Conservation (phyloP, 1,139 yeast genomes). For the Nadsonia commutata region DNA sequence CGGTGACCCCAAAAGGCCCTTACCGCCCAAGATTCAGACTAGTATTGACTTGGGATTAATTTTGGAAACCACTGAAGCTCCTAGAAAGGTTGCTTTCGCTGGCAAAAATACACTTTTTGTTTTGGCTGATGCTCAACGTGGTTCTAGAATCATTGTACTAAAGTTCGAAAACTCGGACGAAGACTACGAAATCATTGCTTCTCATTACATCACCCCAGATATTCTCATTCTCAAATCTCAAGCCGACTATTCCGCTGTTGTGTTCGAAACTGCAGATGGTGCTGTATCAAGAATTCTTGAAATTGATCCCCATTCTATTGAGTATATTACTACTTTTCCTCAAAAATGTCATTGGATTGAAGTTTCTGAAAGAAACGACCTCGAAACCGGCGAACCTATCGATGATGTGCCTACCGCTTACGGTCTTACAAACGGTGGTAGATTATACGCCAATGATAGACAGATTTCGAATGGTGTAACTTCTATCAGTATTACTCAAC, state of each 20-base stretch:
- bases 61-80: slow-evolving; percentile 30
- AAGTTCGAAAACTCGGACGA: slow-evolving; percentile 4
- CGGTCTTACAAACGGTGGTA: slow-evolving; percentile 64
- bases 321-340: slow-evolving; percentile 40
- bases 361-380: slow-evolving; percentile 12
- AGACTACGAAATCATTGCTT: slow-evolving; percentile 7
- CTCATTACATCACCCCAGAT: slow-evolving; percentile 4
- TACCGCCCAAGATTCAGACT: not conserved
- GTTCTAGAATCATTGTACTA: slow-evolving; percentile 4
- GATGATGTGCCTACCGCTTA: slow-evolving; percentile 33
- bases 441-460: slow-evolving; percentile 47
- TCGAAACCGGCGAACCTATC: slow-evolving; percentile 7
- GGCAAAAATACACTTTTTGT: slow-evolving; percentile 38
- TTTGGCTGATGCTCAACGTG: slow-evolving; percentile 31
- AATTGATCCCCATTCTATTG: slow-evolving; percentile 16
- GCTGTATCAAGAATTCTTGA: slow-evolving; percentile 29
- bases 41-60: slow-evolving; percentile 22
- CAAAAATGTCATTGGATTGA: slow-evolving; percentile 50
- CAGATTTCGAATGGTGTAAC: slow-evolving; percentile 70
- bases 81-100: slow-evolving; percentile 51
- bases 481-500: slow-evolving; percentile 59
- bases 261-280: slow-evolving; percentile 54
- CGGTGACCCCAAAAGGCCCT: slow-evolving; percentile 18
- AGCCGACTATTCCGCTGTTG: slow-evolving; percentile 21
- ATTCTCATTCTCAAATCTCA: slow-evolving; percentile 5